These are phyloP conservation scores for Candida pini DNA, from an alignment of 805 yeast genomes.

Conservation along the genomic window DNA sequence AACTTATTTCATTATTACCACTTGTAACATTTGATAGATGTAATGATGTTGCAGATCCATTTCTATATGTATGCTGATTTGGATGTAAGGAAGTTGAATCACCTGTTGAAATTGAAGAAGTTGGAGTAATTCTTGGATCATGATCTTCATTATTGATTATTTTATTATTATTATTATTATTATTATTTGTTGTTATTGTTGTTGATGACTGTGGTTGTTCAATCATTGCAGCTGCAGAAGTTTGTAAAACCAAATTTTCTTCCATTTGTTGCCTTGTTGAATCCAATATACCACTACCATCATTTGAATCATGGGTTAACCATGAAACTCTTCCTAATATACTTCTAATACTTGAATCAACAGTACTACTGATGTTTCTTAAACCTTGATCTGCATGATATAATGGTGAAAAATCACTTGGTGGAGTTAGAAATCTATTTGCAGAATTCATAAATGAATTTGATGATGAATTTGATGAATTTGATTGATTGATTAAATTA, in stretches of 20 bases:
- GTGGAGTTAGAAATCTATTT: constrained; percentile 8
- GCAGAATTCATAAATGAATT: constrained; percentile 10
- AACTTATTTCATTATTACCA: neutral
- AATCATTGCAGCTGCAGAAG: constrained; percentile 2
- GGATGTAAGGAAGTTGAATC: constrained; percentile 6
- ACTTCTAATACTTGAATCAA: constrained; percentile 29
- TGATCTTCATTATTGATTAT: constrained; percentile 2
- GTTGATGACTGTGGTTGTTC: neutral
- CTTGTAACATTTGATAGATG: neutral
- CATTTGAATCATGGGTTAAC: constrained; percentile 14
- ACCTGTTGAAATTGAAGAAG: constrained; percentile 25
- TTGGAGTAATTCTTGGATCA: constrained; percentile 23
- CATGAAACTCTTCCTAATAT: constrained; percentile 30
- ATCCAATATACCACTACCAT: constrained; percentile 9
- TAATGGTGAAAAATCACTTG: constrained; percentile 21
- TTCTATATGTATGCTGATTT: constrained; percentile 4
- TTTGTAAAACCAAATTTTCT: constrained; percentile 24
- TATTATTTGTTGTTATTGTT: constrained; percentile 2
- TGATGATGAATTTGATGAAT: constrained; percentile 2
- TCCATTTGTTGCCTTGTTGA: constrained; percentile 25
- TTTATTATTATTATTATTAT: neutral
- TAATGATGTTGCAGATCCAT: constrained; percentile 2
- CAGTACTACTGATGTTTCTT: constrained; percentile 29
- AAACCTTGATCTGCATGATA: constrained; percentile 33
- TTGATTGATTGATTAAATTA: constrained; percentile 3